phyloP scores from a whole-genome alignment of 2,329 filamentous ascomycete genomes.

The Talaromyces sp. region DNA sequence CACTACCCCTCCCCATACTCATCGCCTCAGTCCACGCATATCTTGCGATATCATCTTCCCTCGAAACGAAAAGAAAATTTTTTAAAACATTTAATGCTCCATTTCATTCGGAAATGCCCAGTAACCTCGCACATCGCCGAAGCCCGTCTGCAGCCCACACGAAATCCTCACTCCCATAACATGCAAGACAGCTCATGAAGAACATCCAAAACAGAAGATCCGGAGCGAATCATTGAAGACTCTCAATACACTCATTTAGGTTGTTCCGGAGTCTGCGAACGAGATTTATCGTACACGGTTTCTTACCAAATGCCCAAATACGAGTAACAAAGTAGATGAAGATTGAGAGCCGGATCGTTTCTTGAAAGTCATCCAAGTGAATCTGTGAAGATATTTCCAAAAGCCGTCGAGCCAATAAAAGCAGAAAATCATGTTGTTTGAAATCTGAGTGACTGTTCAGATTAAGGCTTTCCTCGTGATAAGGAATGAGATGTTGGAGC shows the following conservation, averaged over 20 bases:
- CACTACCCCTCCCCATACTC: not conserved
- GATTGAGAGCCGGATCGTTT: not conserved
- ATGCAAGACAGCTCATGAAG: not conserved
- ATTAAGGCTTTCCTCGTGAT: not conserved
- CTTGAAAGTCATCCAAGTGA: not conserved
- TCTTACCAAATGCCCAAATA: not conserved
- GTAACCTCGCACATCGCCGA: not conserved
- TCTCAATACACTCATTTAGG: not conserved
- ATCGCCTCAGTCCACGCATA: not conserved
- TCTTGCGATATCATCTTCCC: not conserved
- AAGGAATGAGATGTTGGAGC: not conserved
- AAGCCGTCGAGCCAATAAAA: not conserved
- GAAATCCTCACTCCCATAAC: not conserved
- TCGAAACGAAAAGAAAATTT: not conserved
- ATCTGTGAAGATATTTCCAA: not conserved
- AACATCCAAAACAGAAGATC: not conserved
- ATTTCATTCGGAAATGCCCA: not conserved
- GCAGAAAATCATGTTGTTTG: not conserved
- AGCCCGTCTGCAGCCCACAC: not conserved
- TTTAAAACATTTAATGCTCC: not conserved
- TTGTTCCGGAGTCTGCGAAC: not conserved
- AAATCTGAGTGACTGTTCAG: not conserved
- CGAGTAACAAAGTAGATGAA: not conserved
- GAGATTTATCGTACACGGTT: not conserved
- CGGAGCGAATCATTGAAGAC: not conserved